Evolutionary conservation across 2,329 filamentous ascomycete genomes (phyloP).

Genomic region (Zymoseptoria passerinii): DNA sequence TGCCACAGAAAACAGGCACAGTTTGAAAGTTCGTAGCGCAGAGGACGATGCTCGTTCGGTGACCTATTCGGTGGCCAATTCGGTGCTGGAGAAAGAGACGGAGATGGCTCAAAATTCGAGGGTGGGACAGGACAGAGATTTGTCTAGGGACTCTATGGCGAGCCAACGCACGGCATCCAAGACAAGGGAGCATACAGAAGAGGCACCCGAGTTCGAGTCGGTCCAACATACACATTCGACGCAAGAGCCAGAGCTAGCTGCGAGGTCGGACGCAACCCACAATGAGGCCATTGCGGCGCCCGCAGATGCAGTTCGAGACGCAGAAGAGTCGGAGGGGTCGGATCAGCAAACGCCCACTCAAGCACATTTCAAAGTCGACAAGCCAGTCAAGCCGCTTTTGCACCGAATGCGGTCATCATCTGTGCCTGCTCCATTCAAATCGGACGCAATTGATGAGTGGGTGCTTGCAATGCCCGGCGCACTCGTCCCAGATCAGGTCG

Average conservation of each 20-base stretch:
- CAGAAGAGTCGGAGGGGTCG: conserved; percentile 1
- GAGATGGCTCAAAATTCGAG: not conserved
- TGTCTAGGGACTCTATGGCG: not conserved
- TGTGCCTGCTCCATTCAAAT: conserved; percentile 10
- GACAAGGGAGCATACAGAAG: not conserved
- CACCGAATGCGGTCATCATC: conserved; percentile 20
- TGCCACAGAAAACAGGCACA: conserved; percentile 9
- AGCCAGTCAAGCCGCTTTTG: conserved; percentile 12
- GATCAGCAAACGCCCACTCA: not conserved
- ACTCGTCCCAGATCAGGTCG: conserved; percentile 3
- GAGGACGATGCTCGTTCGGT: not conserved
- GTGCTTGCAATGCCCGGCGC: conserved; percentile 1
- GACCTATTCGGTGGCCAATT: not conserved
- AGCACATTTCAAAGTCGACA: not conserved
- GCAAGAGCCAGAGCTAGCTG: not conserved
- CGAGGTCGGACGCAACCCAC: not conserved
- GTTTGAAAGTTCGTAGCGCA: conserved; percentile 9
- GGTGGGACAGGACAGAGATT: not conserved
- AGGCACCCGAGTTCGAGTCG: not conserved
- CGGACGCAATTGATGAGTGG: not conserved
- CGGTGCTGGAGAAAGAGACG: not conserved
- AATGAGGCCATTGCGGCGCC: not conserved
- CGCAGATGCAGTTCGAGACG: not conserved
- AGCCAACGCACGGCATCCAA: not conserved
- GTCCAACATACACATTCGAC: not conserved